Evolutionary conservation across 352 stramenopile genomes (phyloP).

Genomic region (Pythium grandisporangium): DNA sequence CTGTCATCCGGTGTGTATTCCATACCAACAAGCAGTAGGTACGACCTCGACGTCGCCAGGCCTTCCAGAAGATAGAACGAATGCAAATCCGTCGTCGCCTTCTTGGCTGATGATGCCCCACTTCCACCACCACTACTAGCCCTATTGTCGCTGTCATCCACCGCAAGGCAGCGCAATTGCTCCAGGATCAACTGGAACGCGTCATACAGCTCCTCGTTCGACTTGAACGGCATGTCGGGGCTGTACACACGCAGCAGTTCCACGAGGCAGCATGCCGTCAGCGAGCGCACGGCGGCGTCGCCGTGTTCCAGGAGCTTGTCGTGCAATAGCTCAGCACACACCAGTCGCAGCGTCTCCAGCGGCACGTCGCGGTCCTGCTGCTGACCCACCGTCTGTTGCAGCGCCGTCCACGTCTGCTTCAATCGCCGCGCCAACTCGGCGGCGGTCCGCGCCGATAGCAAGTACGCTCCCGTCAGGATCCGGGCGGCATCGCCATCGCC

Average conservation of each 20-base stretch:
- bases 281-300: conserved; percentile 41
- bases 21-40: conserved; percentile 37
- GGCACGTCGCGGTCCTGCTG: conserved; percentile 29
- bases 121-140: no score
- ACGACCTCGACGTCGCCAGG: conserved; percentile 47
- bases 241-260: conserved; percentile 59
- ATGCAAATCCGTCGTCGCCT: conserved; percentile 20
- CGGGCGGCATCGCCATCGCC: conserved; percentile 3
- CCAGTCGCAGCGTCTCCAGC: conserved; percentile 22
- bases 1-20: conserved; percentile 31
- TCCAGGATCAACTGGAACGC: conserved; percentile 64
- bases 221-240: conserved; percentile 57
- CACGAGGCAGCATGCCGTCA: conserved; percentile 64
- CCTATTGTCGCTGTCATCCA: no score
- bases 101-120: conserved; percentile 9
- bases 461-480: conserved; percentile 17
- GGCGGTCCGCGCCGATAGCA: conserved; percentile 21
- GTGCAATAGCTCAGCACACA: conserved; percentile 53
- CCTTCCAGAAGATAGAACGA: conserved; percentile 61
- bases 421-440: conserved; percentile 36
- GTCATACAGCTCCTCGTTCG: conserved; percentile 56
- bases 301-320: conserved; percentile 30
- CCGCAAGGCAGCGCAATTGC: conserved; percentile 31
- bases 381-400: conserved; percentile 34
- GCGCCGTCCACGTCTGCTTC: conserved; percentile 32